These are phyloP conservation scores for Lentinula lateritia DNA, from an alignment of 768 basidiomycete genomes.

Conservation along the genomic window DNA sequence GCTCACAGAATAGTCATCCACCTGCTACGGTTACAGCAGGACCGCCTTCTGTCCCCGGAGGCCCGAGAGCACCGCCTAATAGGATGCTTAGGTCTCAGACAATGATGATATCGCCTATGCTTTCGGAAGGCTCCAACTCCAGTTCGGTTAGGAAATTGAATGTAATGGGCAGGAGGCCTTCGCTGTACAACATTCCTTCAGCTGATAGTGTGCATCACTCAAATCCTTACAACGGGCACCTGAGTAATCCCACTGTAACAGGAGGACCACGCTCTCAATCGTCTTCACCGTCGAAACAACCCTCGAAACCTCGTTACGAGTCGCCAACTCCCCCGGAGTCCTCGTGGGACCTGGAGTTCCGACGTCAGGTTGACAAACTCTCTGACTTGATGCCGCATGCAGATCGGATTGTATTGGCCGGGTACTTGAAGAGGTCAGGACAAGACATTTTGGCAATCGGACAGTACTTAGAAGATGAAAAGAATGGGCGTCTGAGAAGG, in stretches of 20 bases:
- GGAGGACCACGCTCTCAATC: not conserved
- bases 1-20: constrained; percentile 16
- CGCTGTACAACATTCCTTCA: constrained; percentile 17
- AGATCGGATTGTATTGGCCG: constrained; percentile 58
- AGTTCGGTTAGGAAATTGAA: constrained; percentile 19
- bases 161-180: constrained; percentile 30
- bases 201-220: constrained; percentile 4
- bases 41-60: constrained; percentile 61
- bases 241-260: not conserved
- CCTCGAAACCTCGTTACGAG: not conserved
- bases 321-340: not conserved
- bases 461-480: constrained; percentile 80
- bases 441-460: constrained; percentile 84
- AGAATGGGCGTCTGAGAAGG: constrained; percentile 55
- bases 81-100: constrained; percentile 67
- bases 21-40: constrained; percentile 16
- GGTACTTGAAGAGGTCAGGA: constrained; percentile 69
- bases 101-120: constrained; percentile 32
- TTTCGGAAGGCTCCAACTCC: constrained; percentile 17
- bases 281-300: not conserved
- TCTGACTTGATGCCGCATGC: constrained; percentile 68
- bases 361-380: constrained; percentile 66
- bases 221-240: not conserved
- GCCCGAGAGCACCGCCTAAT: constrained; percentile 64
- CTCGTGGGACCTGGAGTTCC: constrained; percentile 44